phyloP scores from a whole-genome alignment of 805 yeast species.

The Wickerhamiella bombiphila region DNA sequence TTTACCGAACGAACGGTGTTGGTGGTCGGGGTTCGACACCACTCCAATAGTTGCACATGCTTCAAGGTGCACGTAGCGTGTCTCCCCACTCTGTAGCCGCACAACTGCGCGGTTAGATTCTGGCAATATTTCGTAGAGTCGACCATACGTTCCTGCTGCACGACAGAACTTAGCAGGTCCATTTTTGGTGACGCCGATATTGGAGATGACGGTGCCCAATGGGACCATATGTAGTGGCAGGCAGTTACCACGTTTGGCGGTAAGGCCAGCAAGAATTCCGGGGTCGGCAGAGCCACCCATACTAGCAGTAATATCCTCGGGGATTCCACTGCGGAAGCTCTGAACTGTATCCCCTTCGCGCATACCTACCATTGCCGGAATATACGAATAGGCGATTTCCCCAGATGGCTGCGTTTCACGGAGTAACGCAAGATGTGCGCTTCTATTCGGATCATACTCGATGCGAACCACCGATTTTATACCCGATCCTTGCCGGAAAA shows the following conservation, averaged over 20 bases:
- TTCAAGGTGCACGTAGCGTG: conserved; percentile 69
- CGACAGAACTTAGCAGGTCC: conserved; percentile 84
- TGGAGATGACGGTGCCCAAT: conserved; percentile 82
- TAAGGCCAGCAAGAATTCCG: conserved; percentile 72
- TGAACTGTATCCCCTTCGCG: conserved; percentile 87
- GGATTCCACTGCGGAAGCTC: conserved; percentile 79
- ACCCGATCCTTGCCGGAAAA: conserved; percentile 51
- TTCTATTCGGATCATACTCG: conserved; percentile 90
- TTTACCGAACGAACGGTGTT: conserved; percentile 78
- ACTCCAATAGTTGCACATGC: conserved; percentile 91
- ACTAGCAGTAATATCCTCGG: conserved; percentile 52
- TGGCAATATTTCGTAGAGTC: conserved; percentile 65
- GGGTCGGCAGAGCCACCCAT: conserved; percentile 91
- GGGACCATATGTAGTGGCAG: conserved; percentile 86
- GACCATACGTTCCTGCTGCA: conserved; percentile 89
- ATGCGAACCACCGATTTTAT: conserved; percentile 69
- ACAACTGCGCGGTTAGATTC: conserved; percentile 60
- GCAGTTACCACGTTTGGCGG: conserved; percentile 88
- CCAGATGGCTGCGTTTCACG: conserved; percentile 26
- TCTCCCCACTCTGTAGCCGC: conserved; percentile 82
- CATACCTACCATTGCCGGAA: conserved; percentile 81
- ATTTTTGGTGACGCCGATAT: conserved; percentile 58
- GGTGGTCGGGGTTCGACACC: conserved; percentile 86
- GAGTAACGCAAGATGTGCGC: conserved; percentile 81
- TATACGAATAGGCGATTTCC: conserved; percentile 55